These are phyloP conservation scores for Astrothelium macrocarpum DNA, from an alignment of 495 filamentous ascomycete species.

Conservation along the genomic window DNA sequence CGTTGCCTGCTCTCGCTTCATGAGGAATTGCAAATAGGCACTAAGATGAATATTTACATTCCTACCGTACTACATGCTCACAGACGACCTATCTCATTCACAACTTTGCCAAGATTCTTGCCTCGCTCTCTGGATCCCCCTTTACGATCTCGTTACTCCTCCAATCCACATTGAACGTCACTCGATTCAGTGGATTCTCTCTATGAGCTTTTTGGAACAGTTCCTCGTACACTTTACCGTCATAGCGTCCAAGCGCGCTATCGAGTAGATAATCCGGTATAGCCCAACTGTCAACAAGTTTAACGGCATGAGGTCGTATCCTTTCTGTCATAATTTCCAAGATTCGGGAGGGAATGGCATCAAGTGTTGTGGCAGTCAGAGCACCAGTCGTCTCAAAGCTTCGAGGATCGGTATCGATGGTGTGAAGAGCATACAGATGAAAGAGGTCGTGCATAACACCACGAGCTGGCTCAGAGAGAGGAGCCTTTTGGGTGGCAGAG, in stretches of 20 bases:
- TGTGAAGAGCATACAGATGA: constrained; percentile 38
- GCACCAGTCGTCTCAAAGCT: constrained; percentile 35
- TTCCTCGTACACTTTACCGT: constrained; percentile 43
- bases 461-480: constrained; percentile 23
- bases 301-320: constrained; percentile 40
- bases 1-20: too few species aligned
- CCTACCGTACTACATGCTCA: too few species aligned
- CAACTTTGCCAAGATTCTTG: constrained; percentile 27
- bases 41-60: too few species aligned
- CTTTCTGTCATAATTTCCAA: constrained; percentile 34
- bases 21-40: too few species aligned
- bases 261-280: constrained; percentile 42
- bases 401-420: constrained; percentile 31
- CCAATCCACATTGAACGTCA: constrained; percentile 41
- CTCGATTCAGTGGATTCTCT: constrained; percentile 38
- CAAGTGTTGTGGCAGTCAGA: constrained; percentile 28
- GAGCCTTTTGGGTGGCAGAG: constrained; percentile 24
- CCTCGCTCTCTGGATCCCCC: constrained; percentile 28
- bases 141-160: constrained; percentile 43
- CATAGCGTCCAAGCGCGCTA: constrained; percentile 39
- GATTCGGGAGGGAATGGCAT: constrained; percentile 30
- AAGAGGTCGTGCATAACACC: constrained; percentile 32
- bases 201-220: constrained; percentile 39
- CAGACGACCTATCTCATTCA: too few species aligned
- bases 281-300: constrained; percentile 39